Evolutionary conservation across 345 rosid species (phyloP).

Genomic region (Fremontodendron californicum): DNA sequence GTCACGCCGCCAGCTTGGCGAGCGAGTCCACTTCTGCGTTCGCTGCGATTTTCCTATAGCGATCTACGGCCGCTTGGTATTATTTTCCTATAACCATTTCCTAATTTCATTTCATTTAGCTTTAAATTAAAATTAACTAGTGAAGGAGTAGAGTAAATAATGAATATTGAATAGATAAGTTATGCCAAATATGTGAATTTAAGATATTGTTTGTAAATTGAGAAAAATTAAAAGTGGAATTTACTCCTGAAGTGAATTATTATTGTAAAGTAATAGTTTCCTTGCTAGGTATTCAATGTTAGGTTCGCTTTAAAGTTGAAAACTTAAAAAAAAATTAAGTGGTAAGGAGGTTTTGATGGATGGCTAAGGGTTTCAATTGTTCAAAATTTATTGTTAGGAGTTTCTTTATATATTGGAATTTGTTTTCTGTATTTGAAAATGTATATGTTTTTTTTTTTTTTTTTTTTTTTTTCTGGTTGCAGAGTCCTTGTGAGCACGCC

Average conservation of each 20-base stretch:
- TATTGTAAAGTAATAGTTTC: not conserved
- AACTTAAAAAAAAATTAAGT: not conserved
- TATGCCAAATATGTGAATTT: not conserved
- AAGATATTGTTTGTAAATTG: not conserved
- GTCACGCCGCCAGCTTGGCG: slow-evolving; percentile 90
- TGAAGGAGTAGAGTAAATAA: not conserved
- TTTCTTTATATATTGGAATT: slow-evolving; percentile 1
- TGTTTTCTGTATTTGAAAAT: not conserved
- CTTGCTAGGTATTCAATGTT: not conserved
- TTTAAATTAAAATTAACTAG: not conserved
- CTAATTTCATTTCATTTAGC: not conserved
- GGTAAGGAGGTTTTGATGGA: not conserved
- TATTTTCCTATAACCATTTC: not conserved
- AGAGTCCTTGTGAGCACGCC: slow-evolving; percentile 96
- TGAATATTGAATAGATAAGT: not conserved
- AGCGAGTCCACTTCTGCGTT: slow-evolving; percentile 92
- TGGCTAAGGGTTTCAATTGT: not conserved
- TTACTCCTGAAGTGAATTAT: not conserved
- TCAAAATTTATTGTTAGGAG: not conserved
- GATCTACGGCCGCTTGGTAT: slow-evolving; percentile 86
- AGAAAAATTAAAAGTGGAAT: not conserved
- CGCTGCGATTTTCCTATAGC: slow-evolving; percentile 94
- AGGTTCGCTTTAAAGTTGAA: not conserved
- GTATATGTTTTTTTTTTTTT: not conserved
- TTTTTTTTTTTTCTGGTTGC: slow-evolving; percentile 23